Base-by-base conservation (phyloP, 2,329 filamentous ascomycete genomes). In the Colletotrichum liaoningense region DNA sequence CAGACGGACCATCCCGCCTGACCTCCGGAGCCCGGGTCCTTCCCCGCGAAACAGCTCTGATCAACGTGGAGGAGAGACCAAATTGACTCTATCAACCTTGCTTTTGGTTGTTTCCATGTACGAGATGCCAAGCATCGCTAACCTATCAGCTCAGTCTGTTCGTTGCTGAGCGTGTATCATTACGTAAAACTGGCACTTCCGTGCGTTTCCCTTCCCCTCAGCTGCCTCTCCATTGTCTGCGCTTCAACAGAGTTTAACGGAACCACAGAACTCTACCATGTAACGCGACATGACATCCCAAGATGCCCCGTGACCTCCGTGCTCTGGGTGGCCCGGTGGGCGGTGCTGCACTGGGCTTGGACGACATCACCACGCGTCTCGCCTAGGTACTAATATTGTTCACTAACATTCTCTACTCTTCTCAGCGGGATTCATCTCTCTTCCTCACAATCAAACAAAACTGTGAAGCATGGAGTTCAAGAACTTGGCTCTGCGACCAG, bases 111-210 rank as follows among this genome's bases (percentile, higher is more conserved):
- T 57, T 66, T 71, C 56, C 54, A 33, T 42, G 60, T 73, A 71
- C 71, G 71, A 73, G 60, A 73, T 66, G 71, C 71, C 71, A 73
- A 71, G 71, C 26, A 52, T 14, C 7, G 6, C 14, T n/a, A 38
- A 49, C 70, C 70, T 70, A 73, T 63, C 60, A 66, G 55, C 38
- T 55, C 56, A 24, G 57, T 28, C 35, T 26, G 35, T 33, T 24
- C 56, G 22, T 30, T 62, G 60, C 56, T 71, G 60, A 49, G 60
- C 67, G 46, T 71, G 71, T 58, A 57, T 71, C 71, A 42, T 73
- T 73, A 73, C 71, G 67, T 73, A 73, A 73, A 73, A 62, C 55
- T n/a, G 67, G 49, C 56, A 55, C 62, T 57, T 54, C 62, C 54
- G 70, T 73, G 71, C 62, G 71, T 71, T 66, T 73, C 66, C 59